Base-by-base conservation (phyloP, 495 filamentous ascomycete species). In the Lophiostoma macrostomum region DNA sequence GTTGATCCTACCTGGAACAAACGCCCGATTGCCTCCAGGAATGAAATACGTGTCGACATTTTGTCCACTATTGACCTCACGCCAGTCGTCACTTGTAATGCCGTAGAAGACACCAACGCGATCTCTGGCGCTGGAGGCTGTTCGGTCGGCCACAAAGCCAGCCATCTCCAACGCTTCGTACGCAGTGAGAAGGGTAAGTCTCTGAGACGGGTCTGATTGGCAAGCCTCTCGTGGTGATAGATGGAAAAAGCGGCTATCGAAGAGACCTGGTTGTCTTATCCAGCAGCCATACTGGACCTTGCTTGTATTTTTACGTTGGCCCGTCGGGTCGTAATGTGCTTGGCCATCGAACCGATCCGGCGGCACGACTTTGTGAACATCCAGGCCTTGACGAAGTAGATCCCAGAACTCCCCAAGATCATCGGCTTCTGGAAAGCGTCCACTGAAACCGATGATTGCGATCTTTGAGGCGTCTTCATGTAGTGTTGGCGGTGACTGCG, bases 101-200 rank as follows among this genome's bases (percentile, higher is more conserved):
- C 69, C 71, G 44, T 64, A 63, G 51, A 69, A 71, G 20, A 66
- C 61, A 31, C 67, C 70, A 7, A 69, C 67, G 13, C 59, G 39
- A 28, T 61, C 45, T 49, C 59, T 3, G 62, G 63, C 22, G 57
- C 58, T 14, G 65, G 56, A 53, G 63, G 37, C 60, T 8, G 46
- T 67, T 63, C 66, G 39, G 70, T 68, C 53, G 27, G 23, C 65
- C 63, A 27, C 40, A 27, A 11, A 65, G 58, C 71, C 70, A 27
- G 69, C 66, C 23, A 48, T 44, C 48, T 74, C 70, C 11, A 74
- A 51, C 4, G 61, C 69, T 42, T 73, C 70, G 57, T 69, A 71
- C 13, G 63, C 50, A 13, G 57, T 68, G 56, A 67, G 63, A 1
- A 73, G 39, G 23, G 66, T 62, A 29, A 71, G 37, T 16, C 67